Base-by-base conservation (phyloP, 768 basidiomycete genomes). In the Tricholoma hemisulphureum region DNA sequence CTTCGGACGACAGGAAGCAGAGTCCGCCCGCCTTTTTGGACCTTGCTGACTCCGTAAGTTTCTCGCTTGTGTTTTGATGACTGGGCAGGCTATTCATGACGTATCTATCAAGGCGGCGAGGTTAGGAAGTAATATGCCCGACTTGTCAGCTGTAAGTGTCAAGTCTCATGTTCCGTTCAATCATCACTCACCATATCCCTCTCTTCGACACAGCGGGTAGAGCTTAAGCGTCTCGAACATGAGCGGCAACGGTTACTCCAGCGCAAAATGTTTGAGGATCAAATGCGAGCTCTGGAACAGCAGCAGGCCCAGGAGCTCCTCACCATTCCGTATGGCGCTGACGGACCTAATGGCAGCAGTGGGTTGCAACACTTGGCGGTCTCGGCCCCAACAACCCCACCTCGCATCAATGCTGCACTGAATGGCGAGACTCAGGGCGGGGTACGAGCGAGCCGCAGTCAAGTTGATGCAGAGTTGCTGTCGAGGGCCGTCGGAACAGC, bases 1-100 rank as follows among this genome's bases (percentile, higher is more conserved):
- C 83, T 71, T 77, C 82, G 53, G 87, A 87, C 69, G 87, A 84
- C 63, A 80, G 86, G 71, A 92, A 90, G 79, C 88, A 89, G 67
- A 93, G 88, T 73, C 92, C 93, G 18, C 91, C 93, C 62, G 93
- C 93, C 57, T 95, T 95, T 76, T 80, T 95, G 75, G 93, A 95
- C 80, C 86, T 95, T 67, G 93, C 93, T 58, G 93, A 95, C 77
- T 93, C 93, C 65, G 93, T 94, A 71, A 67, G 91, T 83, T 56
- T 39, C 55, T 57, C 31, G 61, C 18, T n/a, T n/a, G n/a, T 54
- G 21, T 59, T 60, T 53, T 62, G 63, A 58, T 39, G 60, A 48
- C 32, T 55, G 41, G 56, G 3, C 46, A 18, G 53, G 51, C 55
- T 58, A 61, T 55, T 68, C 62, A 64, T 64, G 53, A 65, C 61